Percentiles rank a stretch among this genome's conserved stretches.
These are phyloP conservation scores for Gaertneriomyces semiglobifer DNA, from an alignment of 192 early-diverging fungal species.

Conservation along the genomic window DNA sequence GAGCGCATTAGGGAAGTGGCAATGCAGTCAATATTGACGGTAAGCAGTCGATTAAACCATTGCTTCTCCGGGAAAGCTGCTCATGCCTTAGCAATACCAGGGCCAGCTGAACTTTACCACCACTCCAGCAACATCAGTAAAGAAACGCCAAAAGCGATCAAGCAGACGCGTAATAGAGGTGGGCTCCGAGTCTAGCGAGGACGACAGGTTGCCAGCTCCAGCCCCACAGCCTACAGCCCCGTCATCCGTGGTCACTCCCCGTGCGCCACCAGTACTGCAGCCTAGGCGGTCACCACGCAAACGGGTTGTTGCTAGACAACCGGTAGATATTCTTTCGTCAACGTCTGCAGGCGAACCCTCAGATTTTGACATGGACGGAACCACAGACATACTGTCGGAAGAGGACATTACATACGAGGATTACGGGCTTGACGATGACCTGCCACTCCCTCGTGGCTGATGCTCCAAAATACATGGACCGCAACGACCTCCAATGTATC, in stretches of 20 bases:
- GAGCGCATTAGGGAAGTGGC: constrained; percentile 1
- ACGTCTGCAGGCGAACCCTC: too few relatives aligned
- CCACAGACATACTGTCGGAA: too few relatives aligned
- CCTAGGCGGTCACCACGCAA: constrained; percentile 2
- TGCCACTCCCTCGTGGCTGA: too few relatives aligned
- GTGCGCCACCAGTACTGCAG: background rate
- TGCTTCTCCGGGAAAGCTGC: too few relatives aligned
- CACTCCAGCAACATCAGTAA: background rate
- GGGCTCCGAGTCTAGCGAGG: background rate
- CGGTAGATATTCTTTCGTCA: too few relatives aligned
- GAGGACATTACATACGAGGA: too few relatives aligned
- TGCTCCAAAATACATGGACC: too few relatives aligned
- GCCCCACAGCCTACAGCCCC: background rate
- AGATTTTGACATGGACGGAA: too few relatives aligned
- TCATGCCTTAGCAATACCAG: too few relatives aligned
- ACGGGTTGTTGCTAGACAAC: background rate
- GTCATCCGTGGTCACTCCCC: background rate
- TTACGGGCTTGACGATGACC: too few relatives aligned
- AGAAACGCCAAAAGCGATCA: background rate
- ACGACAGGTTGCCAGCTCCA: background rate
- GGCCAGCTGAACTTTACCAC: background rate
- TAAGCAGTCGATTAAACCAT: background rate
- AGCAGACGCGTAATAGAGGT: background rate
- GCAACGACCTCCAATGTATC: too few relatives aligned
- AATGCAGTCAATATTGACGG: constrained; percentile 7